phyloP scores from a whole-genome alignment of 805 yeast species.

The Ogataea pini region DNA sequence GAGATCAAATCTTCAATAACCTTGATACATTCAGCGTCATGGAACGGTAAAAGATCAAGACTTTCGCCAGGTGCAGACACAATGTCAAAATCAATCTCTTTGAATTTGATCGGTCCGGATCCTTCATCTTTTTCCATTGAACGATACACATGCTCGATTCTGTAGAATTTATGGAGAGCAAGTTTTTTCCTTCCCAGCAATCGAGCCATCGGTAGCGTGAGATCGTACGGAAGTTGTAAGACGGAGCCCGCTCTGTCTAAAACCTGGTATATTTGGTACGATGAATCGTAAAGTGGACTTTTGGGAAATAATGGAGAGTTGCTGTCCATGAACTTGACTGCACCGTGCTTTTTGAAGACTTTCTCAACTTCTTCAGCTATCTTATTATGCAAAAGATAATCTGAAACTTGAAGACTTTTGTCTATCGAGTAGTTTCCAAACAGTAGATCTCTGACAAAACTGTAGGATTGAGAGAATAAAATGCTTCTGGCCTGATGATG shows the following conservation, averaged over 20 bases:
- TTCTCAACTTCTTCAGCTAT: constrained; percentile 60
- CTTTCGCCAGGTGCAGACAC: constrained; percentile 42
- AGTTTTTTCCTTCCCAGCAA: constrained; percentile 64
- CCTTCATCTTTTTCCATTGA: constrained; percentile 57
- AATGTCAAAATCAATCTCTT: constrained; percentile 87
- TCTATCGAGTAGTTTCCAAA: constrained; percentile 57
- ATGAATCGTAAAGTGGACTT: constrained; percentile 64
- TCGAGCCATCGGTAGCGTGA: constrained; percentile 88
- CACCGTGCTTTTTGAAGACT: constrained; percentile 82
- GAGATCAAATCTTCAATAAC: constrained; percentile 73
- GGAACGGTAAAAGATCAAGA: constrained; percentile 42
- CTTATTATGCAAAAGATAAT: constrained; percentile 58
- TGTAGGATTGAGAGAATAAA: constrained; percentile 80
- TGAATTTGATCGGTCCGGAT: constrained; percentile 73
- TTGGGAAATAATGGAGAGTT: constrained; percentile 78
- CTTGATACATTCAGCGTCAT: constrained; percentile 88
- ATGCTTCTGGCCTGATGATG: constrained; percentile 88
- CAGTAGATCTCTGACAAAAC: constrained; percentile 78
- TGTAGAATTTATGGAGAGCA: constrained; percentile 59
- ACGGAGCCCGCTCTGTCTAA: constrained; percentile 87
- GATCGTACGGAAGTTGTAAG: constrained; percentile 84
- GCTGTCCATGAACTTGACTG: constrained; percentile 62
- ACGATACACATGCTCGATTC: constrained; percentile 82
- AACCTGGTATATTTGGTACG: constrained; percentile 72
- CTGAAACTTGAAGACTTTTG: constrained; percentile 36